Evolutionary conservation across 2,329 filamentous ascomycete genomes (phyloP).

Genomic region (Fusarium bactridioides): DNA sequence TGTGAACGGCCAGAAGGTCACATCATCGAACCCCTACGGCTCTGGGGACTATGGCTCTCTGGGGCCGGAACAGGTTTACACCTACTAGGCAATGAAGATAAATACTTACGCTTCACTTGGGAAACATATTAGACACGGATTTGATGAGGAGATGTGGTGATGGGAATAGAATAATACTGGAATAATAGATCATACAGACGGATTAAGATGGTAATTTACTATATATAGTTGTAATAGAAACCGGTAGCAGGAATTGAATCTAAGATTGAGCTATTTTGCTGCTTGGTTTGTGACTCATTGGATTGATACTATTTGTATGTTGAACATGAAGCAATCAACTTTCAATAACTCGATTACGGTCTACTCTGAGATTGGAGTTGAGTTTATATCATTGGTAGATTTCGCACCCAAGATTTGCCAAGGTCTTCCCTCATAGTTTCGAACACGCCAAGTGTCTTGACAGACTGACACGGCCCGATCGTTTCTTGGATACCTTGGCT

Average conservation of each 20-base stretch:
- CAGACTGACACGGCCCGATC: not conserved
- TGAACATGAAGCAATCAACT: not conserved
- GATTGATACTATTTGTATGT: not conserved
- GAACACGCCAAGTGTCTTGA: not conserved
- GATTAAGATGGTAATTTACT: not conserved
- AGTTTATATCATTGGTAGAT: not conserved
- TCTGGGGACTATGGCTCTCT: slow-evolving; percentile 21
- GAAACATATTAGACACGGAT: not conserved
- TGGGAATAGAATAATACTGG: not conserved
- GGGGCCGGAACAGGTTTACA: slow-evolving; percentile 29
- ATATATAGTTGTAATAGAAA: not conserved
- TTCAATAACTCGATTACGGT: not conserved
- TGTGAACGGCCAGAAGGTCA: slow-evolving; percentile 28
- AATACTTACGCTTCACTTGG: too few relatives aligned
- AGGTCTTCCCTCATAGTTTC: not conserved
- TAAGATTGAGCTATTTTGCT: not conserved
- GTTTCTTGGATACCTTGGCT: not conserved
- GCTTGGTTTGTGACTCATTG: not conserved
- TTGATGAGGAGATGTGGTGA: not conserved
- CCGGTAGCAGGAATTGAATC: not conserved
- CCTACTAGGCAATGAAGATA: slow-evolving; percentile 1
- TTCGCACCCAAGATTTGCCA: not conserved
- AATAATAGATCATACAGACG: not conserved
- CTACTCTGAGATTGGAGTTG: not conserved
- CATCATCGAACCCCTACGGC: slow-evolving; percentile 19